These are phyloP conservation scores for Hemisphaericaspora xylanilytica DNA, from an alignment of 1,139 yeast species.

Conservation along the genomic window DNA sequence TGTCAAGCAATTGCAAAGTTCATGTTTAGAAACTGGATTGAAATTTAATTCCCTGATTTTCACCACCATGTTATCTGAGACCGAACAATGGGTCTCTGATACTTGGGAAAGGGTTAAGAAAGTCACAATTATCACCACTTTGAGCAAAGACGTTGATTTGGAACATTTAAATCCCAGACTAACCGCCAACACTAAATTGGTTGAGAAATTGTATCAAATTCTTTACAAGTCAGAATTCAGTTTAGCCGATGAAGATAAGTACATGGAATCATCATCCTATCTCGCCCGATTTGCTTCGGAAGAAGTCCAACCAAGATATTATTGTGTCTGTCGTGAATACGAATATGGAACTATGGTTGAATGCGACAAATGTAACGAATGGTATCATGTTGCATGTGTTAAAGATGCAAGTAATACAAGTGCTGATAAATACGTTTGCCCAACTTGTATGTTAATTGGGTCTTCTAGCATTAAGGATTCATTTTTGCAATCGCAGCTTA, in stretches of 20 bases:
- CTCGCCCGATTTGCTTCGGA: constrained; percentile 17
- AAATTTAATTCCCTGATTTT: constrained; percentile 21
- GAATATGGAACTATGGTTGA: constrained; percentile 77
- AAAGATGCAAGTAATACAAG: constrained; percentile 30
- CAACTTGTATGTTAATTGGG: constrained; percentile 51
- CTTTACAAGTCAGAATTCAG: constrained; percentile 34
- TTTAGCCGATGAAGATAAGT: constrained; percentile 41
- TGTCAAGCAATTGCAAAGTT: constrained; percentile 23
- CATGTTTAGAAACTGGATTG: constrained; percentile 27
- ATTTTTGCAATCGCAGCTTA: constrained; percentile 21
- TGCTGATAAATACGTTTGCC: constrained; percentile 57
- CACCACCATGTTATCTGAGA: constrained; percentile 20
- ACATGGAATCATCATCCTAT: constrained; percentile 29
- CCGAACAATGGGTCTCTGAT: constrained; percentile 44
- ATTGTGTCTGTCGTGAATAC: constrained; percentile 68
- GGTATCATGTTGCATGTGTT: constrained; percentile 76
- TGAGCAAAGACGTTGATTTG: constrained; percentile 17
- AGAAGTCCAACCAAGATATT: constrained; percentile 26
- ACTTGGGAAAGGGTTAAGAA: constrained; percentile 32
- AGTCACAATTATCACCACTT: constrained; percentile 27
- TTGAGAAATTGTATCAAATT: constrained; percentile 29
- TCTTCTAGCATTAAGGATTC: constrained; percentile 18
- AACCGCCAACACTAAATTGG: constrained; percentile 21
- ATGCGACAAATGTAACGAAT: constrained; percentile 75
- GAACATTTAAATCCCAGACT: constrained; percentile 20